Evolutionary conservation across 225 moss, liverwort and hornwort genomes (phyloP).

Genomic region (Marchantia polymorpha): DNA sequence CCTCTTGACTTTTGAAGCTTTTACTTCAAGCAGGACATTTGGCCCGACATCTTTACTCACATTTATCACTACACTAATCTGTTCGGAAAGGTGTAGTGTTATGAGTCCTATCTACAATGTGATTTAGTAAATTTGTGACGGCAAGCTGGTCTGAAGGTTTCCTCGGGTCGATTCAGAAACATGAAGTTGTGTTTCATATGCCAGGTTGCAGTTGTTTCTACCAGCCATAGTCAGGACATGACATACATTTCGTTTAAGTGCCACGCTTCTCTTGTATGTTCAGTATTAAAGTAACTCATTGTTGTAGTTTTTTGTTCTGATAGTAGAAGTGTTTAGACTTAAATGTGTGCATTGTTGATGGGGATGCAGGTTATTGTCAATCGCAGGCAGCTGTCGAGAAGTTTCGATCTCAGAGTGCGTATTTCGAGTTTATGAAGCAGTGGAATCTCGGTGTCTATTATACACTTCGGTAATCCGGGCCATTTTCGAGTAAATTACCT

Average conservation of each 20-base stretch:
- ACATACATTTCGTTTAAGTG: neutral
- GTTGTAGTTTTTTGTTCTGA: neutral
- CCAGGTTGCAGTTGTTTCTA: neutral
- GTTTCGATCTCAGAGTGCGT: conserved; percentile 58
- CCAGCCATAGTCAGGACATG: neutral
- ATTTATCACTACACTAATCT: too few species aligned
- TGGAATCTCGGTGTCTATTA: conserved; percentile 98
- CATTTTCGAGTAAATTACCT: too few species aligned
- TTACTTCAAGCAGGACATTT: too few species aligned
- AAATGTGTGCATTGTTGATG: conserved; percentile 2
- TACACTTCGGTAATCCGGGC: conserved; percentile 60
- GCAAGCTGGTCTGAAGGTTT: too few species aligned
- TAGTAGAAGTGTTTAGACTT: neutral
- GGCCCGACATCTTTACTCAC: too few species aligned
- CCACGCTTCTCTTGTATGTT: neutral
- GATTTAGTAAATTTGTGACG: too few species aligned
- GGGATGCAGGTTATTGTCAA: conserved; percentile 66
- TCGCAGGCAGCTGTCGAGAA: conserved; percentile 62
- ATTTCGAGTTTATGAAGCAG: conserved; percentile 79
- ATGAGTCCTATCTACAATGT: too few species aligned
- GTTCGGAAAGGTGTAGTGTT: too few species aligned
- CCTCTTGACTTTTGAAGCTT: too few species aligned
- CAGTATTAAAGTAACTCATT: neutral
- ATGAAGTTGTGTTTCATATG: neutral
- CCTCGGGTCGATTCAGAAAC: too few species aligned